These are phyloP conservation scores for Phellopilus nigrolimitatus DNA, from an alignment of 1,284 basidiomycete species.

Conservation along the genomic window DNA sequence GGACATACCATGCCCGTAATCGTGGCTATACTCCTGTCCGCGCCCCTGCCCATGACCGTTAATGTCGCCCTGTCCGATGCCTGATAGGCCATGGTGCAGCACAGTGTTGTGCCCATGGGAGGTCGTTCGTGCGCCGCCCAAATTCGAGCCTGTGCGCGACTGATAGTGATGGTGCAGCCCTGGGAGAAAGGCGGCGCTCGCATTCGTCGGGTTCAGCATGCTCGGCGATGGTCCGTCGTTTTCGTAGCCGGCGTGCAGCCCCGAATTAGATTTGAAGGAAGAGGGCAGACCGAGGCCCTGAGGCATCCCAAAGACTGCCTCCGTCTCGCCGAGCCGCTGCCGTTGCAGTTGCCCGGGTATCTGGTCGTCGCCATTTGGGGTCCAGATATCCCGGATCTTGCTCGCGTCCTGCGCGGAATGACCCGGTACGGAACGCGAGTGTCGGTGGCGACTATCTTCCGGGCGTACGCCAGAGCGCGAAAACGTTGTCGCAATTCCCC, in stretches of 20 bases:
- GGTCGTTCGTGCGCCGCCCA: slow-evolving; percentile 6
- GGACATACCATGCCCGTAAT: slow-evolving; percentile 25
- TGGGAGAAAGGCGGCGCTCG: slow-evolving; percentile 73
- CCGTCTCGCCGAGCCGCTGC: neutral
- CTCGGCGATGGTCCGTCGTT: slow-evolving; percentile 40
- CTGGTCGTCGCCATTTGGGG: slow-evolving; percentile 30
- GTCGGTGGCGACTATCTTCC: slow-evolving; percentile 49
- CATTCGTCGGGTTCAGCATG: slow-evolving; percentile 58
- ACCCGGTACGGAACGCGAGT: slow-evolving; percentile 75
- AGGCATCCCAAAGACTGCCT: slow-evolving; percentile 9
- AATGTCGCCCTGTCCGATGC: too few relatives aligned
- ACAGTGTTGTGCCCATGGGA: too few relatives aligned
- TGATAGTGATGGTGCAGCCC: slow-evolving; percentile 55
- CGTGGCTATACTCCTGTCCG: slow-evolving; percentile 20
- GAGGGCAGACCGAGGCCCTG: slow-evolving; percentile 6
- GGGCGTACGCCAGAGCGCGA: slow-evolving; percentile 25
- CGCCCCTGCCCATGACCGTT: too few relatives aligned
- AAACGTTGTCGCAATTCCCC: slow-evolving; percentile 27
- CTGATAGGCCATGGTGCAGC: too few relatives aligned
- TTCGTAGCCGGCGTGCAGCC: slow-evolving; percentile 33
- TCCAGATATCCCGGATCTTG: slow-evolving; percentile 76
- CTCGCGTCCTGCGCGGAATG: slow-evolving; percentile 67
- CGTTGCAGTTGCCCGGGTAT: too few relatives aligned
- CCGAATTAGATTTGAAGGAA: slow-evolving; percentile 42
- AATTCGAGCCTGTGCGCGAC: slow-evolving; percentile 2